Evolutionary conservation across 2,329 filamentous ascomycete genomes (phyloP).

Genomic region (Camptophora hylomeconis): DNA sequence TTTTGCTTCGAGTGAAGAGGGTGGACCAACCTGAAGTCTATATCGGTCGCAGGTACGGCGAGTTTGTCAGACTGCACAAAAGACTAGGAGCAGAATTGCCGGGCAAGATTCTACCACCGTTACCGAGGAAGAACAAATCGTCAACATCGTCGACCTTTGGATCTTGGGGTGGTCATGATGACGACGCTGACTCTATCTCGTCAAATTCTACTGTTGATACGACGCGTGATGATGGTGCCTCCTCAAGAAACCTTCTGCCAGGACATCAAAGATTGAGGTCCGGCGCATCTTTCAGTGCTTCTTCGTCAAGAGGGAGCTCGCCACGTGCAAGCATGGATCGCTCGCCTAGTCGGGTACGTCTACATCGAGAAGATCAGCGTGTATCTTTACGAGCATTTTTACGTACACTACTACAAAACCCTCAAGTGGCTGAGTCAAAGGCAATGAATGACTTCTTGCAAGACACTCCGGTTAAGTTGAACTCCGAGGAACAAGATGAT

Average conservation of each 20-base stretch:
- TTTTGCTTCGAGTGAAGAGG: constrained; percentile 72
- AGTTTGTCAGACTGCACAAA: constrained; percentile 71
- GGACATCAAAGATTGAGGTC: constrained; percentile 13
- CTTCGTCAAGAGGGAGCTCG: constrained; percentile 12
- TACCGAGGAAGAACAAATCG: constrained; percentile 87
- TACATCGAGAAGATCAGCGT: constrained; percentile 80
- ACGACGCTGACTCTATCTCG: constrained; percentile 68
- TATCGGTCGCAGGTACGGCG: constrained; percentile 74
- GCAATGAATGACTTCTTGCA: constrained; percentile 77
- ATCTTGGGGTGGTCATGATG: constrained; percentile 46
- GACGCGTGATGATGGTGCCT: constrained; percentile 15
- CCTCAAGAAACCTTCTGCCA: constrained; percentile 21
- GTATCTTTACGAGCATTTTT: constrained; percentile 85
- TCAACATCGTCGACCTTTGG: constrained; percentile 50
- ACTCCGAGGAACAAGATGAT: constrained; percentile 72
- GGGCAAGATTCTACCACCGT: constrained; percentile 71
- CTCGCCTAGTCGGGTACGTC: constrained; percentile 37
- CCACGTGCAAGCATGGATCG: constrained; percentile 8
- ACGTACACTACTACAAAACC: constrained; percentile 72
- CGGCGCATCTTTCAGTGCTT: constrained; percentile 8
- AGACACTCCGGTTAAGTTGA: constrained; percentile 55
- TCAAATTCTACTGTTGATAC: constrained; percentile 59
- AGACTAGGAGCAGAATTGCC: constrained; percentile 72
- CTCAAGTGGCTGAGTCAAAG: constrained; percentile 68
- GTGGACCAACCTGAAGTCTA: constrained; percentile 64